Base-by-base conservation (phyloP, 2,329 filamentous ascomycete genomes). In the Fusarium piperis region DNA sequence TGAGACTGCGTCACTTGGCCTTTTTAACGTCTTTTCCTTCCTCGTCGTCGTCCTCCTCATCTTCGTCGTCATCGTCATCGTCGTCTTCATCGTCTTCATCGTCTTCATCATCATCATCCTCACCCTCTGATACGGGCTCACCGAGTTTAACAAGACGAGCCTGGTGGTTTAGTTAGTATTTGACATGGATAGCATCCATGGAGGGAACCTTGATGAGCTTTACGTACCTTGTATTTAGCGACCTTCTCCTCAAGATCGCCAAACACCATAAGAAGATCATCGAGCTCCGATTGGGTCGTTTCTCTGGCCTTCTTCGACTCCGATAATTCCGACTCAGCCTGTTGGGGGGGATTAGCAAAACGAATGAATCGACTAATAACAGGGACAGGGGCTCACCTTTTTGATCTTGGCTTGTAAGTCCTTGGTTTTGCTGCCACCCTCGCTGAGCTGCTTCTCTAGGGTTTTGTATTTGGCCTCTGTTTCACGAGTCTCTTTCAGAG, bases 261-360 rank as follows among this genome's bases (percentile, higher is more conserved):
- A 80, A 95, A 94, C 6, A 96, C 91, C 83, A 95, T 92, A 36
- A 96, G 83, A 60, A 95, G 85, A 79, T 96, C 93, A 73, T 96
- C 93, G 51, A 95, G 84, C 79, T 96, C 93, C 3, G 88, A 86
- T 78, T 95, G 93, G 6, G 87, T 86, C 2, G 87, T 82, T 67
- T 89, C 86, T 62, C 88, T 90, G 64, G 92, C 90, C 66, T 89
- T 86, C 72, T 91, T 89, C 68, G 88, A 91, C 23, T 79, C 74
- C 4, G 67, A 65, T 16, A 81, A 59, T 26, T 79, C 74, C 6
- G 73, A 67, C 59, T 83, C 78, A 48, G 76, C 69, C 81, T 85
- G 10, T 13, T 33, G 18, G 10, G 32, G n/a, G 15, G 13, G 16
- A 32, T 76, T 26, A 76, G 65, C 52, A 26, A 59, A 28, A 77